Base-by-base conservation (phyloP, 805 yeast genomes). In the Sugiyamaella lignohabitans region DNA sequence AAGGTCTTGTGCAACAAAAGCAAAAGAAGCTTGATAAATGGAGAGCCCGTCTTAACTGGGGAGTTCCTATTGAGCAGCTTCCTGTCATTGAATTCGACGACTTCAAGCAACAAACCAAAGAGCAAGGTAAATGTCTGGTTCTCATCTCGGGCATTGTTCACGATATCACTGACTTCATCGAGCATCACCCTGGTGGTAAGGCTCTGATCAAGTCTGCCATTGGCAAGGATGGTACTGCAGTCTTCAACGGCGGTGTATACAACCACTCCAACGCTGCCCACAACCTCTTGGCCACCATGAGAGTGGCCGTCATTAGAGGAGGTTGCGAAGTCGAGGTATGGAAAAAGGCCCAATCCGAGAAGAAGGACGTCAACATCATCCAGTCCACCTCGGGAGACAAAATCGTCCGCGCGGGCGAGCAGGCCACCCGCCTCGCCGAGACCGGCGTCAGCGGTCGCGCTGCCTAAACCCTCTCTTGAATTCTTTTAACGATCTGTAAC, bases 241-340 rank as follows among this genome's bases (percentile, higher is more conserved):
- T 95, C 2, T 89, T 89, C 65, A 87, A 83, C 63, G 97, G 98
- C 19, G 97, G 96, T 2, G 97, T 89, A 10, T 89, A 89, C 67
- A 78, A 79, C 47, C 98, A 89, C 64, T 84, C 93, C 57, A 87
- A 91, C 48, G 97, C 97, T 0, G 97, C 96, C 1, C 84, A 83
- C 60, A 89, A 89, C 65, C 66, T 89, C 50, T 70, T 89, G 50
- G 94, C 96, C 1, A 89, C 96, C 0, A 87, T 89, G 97, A 75
- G 98, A 59, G 82, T 89, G 14, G 96, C 95, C 0, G 89, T 85
- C 21, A 71, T 85, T 24, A 79, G 88, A 51, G 84, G 86, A 14
- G 89, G 89, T 6, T 76, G 84, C 52, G 91, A 87, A 55, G 84
- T 80, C 51, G 83, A 84, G 55, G 85, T 85, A 20, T 86, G 95